Conservation (phyloP, 768 basidiomycete species). For the Pisolithus albus region DNA sequence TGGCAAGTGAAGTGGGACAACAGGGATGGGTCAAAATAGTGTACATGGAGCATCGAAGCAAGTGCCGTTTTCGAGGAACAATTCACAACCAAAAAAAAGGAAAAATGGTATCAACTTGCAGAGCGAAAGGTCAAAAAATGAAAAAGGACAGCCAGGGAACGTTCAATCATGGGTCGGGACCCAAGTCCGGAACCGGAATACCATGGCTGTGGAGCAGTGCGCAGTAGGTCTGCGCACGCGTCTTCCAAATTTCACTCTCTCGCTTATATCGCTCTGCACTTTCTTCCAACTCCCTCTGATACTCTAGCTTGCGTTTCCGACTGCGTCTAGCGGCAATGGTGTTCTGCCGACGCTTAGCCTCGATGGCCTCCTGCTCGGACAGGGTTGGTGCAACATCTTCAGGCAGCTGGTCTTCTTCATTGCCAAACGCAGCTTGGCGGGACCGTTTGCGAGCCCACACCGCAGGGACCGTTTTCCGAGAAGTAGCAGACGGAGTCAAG, state of each 20-base stretch:
- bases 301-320: conserved; percentile 65
- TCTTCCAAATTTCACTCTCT: conserved; percentile 61
- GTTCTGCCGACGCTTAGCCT: conserved; percentile 75
- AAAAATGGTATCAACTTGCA: conserved; percentile 1
- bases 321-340: conserved; percentile 80
- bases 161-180: conserved; percentile 18
- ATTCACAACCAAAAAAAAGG: conserved; percentile 10
- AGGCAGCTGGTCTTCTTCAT: conserved; percentile 45
- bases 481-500: conserved; percentile 63
- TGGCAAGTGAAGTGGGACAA: conserved; percentile 38
- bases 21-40: conserved; percentile 19
- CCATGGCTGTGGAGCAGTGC: conserved; percentile 53
- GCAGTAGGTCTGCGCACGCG: conserved; percentile 40
- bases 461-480: conserved; percentile 71
- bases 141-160: conserved; percentile 1
- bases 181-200: conserved; percentile 48
- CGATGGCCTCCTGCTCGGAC: conserved; percentile 61
- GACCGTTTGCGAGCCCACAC: conserved; percentile 62
- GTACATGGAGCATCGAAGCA: conserved; percentile 42
- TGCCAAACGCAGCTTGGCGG: conserved; percentile 40
- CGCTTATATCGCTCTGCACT: conserved; percentile 42
- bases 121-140: conserved; percentile 5
- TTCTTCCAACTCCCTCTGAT: conserved; percentile 60
- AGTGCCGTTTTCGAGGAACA: background rate
- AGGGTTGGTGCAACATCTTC: conserved; percentile 39